Percentiles rank a stretch among this genome's conserved stretches.
Evolutionary conservation across 2,329 filamentous ascomycete genomes (phyloP).

Genomic region (Colletotrichum gloeosporioides): DNA sequence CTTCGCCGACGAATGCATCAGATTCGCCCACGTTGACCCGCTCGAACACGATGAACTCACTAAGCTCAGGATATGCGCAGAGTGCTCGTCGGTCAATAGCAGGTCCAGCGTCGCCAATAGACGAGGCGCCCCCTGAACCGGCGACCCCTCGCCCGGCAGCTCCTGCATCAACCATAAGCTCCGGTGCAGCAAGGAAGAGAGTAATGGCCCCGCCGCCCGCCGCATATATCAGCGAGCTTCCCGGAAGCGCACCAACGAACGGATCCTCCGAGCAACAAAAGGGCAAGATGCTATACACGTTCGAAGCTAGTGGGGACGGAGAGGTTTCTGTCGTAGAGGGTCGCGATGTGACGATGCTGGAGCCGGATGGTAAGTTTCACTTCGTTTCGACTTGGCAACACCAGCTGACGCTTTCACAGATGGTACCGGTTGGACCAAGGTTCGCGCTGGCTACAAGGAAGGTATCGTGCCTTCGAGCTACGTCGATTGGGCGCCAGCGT

Average conservation of each 20-base stretch:
- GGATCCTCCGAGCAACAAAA: slow-evolving; percentile 59
- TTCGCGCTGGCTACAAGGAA: slow-evolving; percentile 76
- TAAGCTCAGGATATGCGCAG: slow-evolving; percentile 86
- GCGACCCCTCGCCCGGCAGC: slow-evolving; percentile 31
- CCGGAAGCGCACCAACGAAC: slow-evolving; percentile 56
- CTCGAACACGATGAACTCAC: slow-evolving; percentile 87
- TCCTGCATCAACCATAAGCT: slow-evolving; percentile 22
- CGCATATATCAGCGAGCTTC: slow-evolving; percentile 75
- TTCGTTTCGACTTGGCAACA: background rate
- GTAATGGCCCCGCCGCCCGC: slow-evolving; percentile 87
- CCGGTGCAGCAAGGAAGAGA: slow-evolving; percentile 57
- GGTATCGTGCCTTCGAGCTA: slow-evolving; percentile 90
- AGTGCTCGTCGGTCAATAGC: slow-evolving; percentile 80
- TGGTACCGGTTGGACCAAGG: slow-evolving; percentile 89
- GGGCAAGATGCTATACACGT: slow-evolving; percentile 89
- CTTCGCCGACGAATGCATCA: slow-evolving; percentile 48
- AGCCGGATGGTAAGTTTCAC: slow-evolving; percentile 79
- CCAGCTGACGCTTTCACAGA: slow-evolving; percentile 55
- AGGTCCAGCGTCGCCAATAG: slow-evolving; percentile 53
- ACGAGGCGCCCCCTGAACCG: slow-evolving; percentile 48
- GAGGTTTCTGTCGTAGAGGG: slow-evolving; percentile 84
- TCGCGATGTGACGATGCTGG: slow-evolving; percentile 76
- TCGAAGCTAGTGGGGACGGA: slow-evolving; percentile 80
- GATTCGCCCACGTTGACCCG: slow-evolving; percentile 74
- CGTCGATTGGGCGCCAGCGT: slow-evolving; percentile 67